Percentiles rank a stretch among this genome's conserved stretches.
Evolutionary conservation across 805 yeast genomes (phyloP).

Genomic region (Candida corydali): DNA sequence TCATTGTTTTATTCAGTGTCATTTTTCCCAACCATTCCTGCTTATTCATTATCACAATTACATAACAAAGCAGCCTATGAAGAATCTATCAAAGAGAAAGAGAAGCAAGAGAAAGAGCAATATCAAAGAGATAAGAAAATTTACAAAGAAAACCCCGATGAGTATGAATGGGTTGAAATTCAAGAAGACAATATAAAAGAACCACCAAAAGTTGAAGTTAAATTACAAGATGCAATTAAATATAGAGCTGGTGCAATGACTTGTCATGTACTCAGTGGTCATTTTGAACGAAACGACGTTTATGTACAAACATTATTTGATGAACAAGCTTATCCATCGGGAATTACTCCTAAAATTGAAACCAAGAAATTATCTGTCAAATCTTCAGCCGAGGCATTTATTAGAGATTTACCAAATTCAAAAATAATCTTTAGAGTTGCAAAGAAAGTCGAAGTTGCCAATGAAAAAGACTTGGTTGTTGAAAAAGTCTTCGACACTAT

Average conservation of each 20-base stretch:
- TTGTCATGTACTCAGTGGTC: conserved; percentile 50
- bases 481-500: conserved; percentile 49
- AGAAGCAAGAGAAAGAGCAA: conserved; percentile 36
- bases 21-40: conserved; percentile 63
- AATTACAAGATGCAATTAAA: conserved; percentile 49
- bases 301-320: conserved; percentile 61
- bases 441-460: conserved; percentile 44
- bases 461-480: conserved; percentile 45
- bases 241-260: conserved; percentile 62
- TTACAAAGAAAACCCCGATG: conserved; percentile 53
- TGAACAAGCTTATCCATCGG: conserved; percentile 58
- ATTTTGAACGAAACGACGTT: conserved; percentile 43
- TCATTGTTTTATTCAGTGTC: conserved; percentile 51
- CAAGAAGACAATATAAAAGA: conserved; percentile 25
- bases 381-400: conserved; percentile 55
- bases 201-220: conserved; percentile 40
- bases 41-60: conserved; percentile 55
- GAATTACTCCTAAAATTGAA: conserved; percentile 45
- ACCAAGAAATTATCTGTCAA: conserved; percentile 41
- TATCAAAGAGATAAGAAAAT: conserved; percentile 48
- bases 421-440: conserved; percentile 53
- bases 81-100: conserved; percentile 29
- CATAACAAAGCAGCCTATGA: conserved; percentile 43
- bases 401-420: conserved; percentile 69
- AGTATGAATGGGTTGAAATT: conserved; percentile 61